Evolutionary conservation across 176 grass and related monocot species (phyloP).

Genomic region (Raddia guianensis): DNA sequence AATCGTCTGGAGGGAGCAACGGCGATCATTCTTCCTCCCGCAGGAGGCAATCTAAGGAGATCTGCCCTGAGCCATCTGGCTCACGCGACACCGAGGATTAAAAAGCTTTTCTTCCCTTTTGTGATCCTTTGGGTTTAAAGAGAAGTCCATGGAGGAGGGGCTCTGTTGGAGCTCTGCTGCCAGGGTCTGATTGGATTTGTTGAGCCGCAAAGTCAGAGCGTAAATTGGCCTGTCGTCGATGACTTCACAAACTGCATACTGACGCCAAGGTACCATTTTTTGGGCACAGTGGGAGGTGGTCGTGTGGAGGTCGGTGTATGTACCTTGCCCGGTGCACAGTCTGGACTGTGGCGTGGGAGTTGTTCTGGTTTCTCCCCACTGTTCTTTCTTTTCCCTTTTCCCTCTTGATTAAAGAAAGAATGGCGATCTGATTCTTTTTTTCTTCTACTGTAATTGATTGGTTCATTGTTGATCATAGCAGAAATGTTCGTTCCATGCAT

Average conservation of each 20-base stretch:
- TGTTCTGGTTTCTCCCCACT: conserved; percentile 24
- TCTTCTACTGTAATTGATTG: conserved; percentile 61
- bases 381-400: conserved; percentile 20
- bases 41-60: conserved; percentile 74
- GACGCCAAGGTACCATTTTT: conserved; percentile 47
- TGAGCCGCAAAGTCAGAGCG: conserved; percentile 1
- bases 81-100: conserved; percentile 78
- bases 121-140: conserved; percentile 36
- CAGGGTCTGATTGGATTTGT: conserved; percentile 34
- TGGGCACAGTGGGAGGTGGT: conserved; percentile 15
- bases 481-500: conserved; percentile 40
- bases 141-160: not conserved
- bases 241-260: conserved; percentile 30
- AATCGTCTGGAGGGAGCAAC: conserved; percentile 85
- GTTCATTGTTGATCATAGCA: conserved; percentile 66
- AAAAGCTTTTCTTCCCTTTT: conserved; percentile 11
- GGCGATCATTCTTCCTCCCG: conserved; percentile 86
- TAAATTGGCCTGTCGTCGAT: conserved; percentile 35
- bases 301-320: conserved; percentile 38
- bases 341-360: conserved; percentile 29
- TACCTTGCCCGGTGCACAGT: conserved; percentile 23
- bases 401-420: conserved; percentile 52
- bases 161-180: conserved; percentile 28
- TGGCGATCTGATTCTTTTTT: conserved; percentile 59
- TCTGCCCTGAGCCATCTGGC: conserved; percentile 80